Base-by-base conservation (phyloP, 2,329 filamentous ascomycete species). In the Tolypocladium amazonense region DNA sequence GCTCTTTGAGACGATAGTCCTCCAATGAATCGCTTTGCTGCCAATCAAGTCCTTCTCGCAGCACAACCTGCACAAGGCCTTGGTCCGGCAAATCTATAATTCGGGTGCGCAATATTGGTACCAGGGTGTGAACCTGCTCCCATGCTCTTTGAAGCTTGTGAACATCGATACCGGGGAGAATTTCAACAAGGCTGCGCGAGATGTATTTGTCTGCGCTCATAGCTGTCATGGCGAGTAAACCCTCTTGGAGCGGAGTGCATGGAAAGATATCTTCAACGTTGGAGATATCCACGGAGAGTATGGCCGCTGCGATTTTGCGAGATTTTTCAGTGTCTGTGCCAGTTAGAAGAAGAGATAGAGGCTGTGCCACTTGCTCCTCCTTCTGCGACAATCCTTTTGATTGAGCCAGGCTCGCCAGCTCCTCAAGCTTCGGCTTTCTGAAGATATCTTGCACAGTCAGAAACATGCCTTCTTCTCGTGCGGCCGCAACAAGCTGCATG, bases 401-500 rank as follows among this genome's bases (percentile, higher is more conserved):
- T 5, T 47, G n/a, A 23, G 23, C 23, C 4, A 27, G 18, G 4
- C n/a, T 47, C 23, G 35, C 20, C 8, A 56, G 56, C 20, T 59
- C 47, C 15, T 33, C 27, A 5, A 62, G 56, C 33, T 54, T 54
- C 14, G 64, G 63, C 30, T 60, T 43, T 38, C 39, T 55, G 58
- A 79, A 77, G 39, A 76, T 72, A 52, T 69, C 71, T 18, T 71
- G 71, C 0, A 79, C 76, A 3, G 73, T 76, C 18, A 79, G 63
- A 1, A 67, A 61, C 12, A 79, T 60, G 15, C 68, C 70, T 4
- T 63, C 61, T 1, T 64, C 67, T 58, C 73, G 68, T 4, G 75
- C 74, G 37, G 69, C 67, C 0, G 75, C 71, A 1, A 77, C 75
- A 2, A 79, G 67, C 57, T 70, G 73, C 77, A 62, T 62, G 25